Base-by-base conservation (phyloP, 2,329 filamentous ascomycete genomes). In the Fusarium pseudograminearum region DNA sequence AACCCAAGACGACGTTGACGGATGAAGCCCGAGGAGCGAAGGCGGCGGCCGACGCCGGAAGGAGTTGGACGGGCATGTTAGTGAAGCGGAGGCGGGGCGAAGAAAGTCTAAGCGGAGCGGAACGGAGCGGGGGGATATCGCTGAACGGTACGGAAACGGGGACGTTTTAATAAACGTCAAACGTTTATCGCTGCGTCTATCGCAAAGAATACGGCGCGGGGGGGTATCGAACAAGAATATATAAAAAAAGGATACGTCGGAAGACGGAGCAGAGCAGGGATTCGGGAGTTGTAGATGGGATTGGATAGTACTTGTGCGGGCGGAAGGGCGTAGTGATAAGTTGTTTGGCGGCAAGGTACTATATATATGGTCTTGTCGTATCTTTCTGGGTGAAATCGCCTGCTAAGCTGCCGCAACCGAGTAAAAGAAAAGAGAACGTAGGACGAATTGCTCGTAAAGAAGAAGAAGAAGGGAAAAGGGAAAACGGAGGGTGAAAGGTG, bases 31-130 rank as follows among this genome's bases (percentile, higher is more conserved):
- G 89, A 74, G 95, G 95, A 76, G 95, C 95, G 85, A 98, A 99
- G 77, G 96, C 95, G 68, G 94, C 94, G 73, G 96, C 96, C 76
- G 96, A 98, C 69, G 95, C 95, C 74, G 96, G 96, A 76, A 99
- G 86, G 80, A 99, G 86, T 86, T 96, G 91, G 77, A 94, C 92
- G 80, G 94, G 94, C 96, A 98, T 98, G 79, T 65, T 70, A 74
- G 59, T 56, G 57, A 76, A 74, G 65, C 70, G 54, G 48, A 52
- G 48, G 24, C 48, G 48, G 48, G 48, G 48, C 48, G 48, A 40
- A 52, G 38, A 12, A 52, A 41, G 48, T 52, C 48, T 52, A 55
- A 57, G 60, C 36, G 61, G 48, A 61, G 59, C 52, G 72, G 52
- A 58, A 51, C 50, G 72, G 66, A 61, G 65, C 20, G 60, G 53